These are phyloP conservation scores for Vitis riparia DNA, from an alignment of 164 flowering plant genomes.

Conservation along the genomic window DNA sequence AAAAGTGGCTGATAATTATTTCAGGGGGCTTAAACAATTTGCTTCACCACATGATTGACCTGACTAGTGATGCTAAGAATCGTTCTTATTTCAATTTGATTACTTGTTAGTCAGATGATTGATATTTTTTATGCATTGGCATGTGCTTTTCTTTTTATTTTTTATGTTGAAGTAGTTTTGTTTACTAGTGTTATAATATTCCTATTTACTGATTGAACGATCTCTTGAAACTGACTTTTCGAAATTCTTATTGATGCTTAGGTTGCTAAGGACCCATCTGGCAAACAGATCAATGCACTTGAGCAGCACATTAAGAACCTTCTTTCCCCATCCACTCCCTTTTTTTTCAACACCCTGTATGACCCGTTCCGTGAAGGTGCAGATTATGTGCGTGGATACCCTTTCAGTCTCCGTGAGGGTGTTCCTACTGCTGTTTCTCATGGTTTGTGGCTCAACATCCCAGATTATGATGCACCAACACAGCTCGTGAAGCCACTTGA, in stretches of 20 bases:
- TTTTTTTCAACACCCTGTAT: conserved; percentile 76
- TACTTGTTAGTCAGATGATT: not conserved
- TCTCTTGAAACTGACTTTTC: too few species aligned
- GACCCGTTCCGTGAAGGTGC: conserved; percentile 70
- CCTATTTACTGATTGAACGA: too few species aligned
- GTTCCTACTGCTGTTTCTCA: conserved; percentile 78
- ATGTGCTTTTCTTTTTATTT: not conserved
- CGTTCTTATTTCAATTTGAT: not conserved
- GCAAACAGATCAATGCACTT: conserved; percentile 56
- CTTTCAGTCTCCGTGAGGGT: conserved; percentile 79
- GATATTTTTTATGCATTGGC: not conserved
- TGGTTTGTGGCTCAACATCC: conserved; percentile 79
- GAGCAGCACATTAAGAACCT: conserved; percentile 75
- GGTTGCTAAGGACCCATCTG: conserved; percentile 76
- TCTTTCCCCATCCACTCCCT: conserved; percentile 64
- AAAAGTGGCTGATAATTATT: too few species aligned
- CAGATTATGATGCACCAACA: conserved; percentile 76
- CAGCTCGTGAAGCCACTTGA: conserved; percentile 78
- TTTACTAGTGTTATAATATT: not conserved
- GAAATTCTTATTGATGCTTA: conserved; percentile 8
- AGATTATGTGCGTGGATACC: conserved; percentile 79
- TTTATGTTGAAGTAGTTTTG: not conserved
- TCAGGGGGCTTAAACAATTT: too few species aligned
- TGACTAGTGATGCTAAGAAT: not conserved
- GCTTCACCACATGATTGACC: too few species aligned